Evolutionary conservation across 805 yeast species (phyloP), one percentile per base, ranked within the genome.

Genomic region (Cyberlindnera mississippiensis): DNA sequence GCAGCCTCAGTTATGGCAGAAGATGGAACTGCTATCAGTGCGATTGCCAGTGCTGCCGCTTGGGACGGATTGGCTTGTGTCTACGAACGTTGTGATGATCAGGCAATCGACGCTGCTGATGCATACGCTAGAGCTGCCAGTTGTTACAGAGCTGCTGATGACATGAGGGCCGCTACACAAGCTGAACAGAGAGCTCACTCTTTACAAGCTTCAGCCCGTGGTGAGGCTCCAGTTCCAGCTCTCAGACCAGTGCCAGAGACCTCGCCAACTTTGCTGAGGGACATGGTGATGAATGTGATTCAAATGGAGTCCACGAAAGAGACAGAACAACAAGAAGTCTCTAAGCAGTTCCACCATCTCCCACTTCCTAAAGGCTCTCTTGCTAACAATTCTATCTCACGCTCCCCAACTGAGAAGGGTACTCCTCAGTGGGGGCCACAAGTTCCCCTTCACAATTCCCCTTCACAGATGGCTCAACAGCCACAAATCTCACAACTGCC

Each of bases 1-100:
- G 85, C 84, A 2, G 69, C 80, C 15, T 64, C 78, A 35, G 56
- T 78, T 10, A 73, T 72, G 48, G 62, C 66, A 32, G 76, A 73
- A 37, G 77, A 72, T 35, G 67, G 67, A 10, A 63, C 71, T 7
- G 65, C 66, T 1, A 69, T 71, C 1, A 46, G 57, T 20, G 58
- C 60, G 8, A 36, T 59, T 18, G 59, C 66, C 4, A 66, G 73
- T 5, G 83, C 80, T 2, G 66, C 77, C 12, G 82, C 83, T 1
- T 79, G 85, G 85, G 82, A 78, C 51, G 84, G 84, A 1, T 57
- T 79, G 33, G 67, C 76, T 28, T 75, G 80, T 56, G 83, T 78
- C 7, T 78, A 79, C 53, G 83, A 78, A 50, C 63, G 82, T 15
- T 78, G 83, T 52, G 82, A 77, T 44, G 78, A 75, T 50, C 84